Evolutionary conservation across 306 rosid species (phyloP).

Genomic region (Vicia villosa): DNA sequence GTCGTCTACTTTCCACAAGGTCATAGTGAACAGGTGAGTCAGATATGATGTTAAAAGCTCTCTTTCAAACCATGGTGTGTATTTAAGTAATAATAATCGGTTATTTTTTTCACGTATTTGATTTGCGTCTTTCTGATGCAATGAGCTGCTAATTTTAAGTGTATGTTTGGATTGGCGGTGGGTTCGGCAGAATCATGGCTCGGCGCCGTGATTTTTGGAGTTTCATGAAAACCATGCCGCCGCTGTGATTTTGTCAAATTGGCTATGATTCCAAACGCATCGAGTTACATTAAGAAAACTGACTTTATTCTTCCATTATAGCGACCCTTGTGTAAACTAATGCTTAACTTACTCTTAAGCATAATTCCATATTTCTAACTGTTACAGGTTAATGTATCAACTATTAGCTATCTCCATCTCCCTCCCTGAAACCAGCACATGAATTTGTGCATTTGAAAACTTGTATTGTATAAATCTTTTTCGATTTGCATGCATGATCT

Average conservation of each 20-base stretch:
- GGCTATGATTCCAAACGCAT: background rate
- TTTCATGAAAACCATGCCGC: background rate
- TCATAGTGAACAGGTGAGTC: slow-evolving; percentile 91
- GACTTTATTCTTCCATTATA: slow-evolving; percentile 3
- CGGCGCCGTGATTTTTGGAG: background rate
- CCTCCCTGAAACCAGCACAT: background rate
- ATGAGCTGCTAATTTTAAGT: background rate
- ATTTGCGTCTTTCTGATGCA: background rate
- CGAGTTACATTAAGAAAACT: background rate
- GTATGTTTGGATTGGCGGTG: background rate
- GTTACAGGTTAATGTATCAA: slow-evolving; percentile 24
- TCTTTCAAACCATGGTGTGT: background rate
- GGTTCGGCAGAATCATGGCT: background rate
- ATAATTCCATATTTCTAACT: slow-evolving; percentile 14
- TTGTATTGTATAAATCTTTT: slow-evolving; percentile 4
- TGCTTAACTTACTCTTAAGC: background rate
- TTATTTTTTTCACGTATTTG: slow-evolving; percentile 26
- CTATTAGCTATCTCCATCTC: background rate
- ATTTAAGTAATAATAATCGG: background rate
- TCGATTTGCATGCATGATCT: slow-evolving; percentile 13
- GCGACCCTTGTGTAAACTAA: slow-evolving; percentile 12
- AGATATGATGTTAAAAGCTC: slow-evolving; percentile 6
- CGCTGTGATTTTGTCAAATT: background rate
- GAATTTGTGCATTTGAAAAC: slow-evolving; percentile 7
- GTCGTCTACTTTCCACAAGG: slow-evolving; percentile 97